phyloP scores from a whole-genome alignment of 495 filamentous ascomycete genomes.

The Elasticomyces elasticus region DNA sequence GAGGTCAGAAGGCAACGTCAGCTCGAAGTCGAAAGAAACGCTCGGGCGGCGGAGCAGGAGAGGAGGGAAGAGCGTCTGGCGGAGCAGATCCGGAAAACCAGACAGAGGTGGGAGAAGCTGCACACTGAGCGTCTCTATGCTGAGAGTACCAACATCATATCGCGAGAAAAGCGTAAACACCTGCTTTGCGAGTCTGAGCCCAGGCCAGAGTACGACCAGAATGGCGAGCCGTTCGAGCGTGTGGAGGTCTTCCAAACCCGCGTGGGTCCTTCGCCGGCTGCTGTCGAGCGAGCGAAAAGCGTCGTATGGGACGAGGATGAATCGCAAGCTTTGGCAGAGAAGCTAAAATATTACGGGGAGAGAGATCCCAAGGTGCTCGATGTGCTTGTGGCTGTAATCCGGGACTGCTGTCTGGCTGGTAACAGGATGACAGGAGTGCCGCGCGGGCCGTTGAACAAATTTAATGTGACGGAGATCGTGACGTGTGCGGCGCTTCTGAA shows the following conservation, averaged over 20 bases:
- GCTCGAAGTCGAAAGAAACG: background rate
- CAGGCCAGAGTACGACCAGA: background rate
- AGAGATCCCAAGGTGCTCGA: no score
- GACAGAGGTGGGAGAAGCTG: constrained; percentile 13
- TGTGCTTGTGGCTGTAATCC: constrained; percentile 26
- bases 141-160: constrained; percentile 1
- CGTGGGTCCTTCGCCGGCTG: constrained; percentile 11
- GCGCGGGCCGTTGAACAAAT: constrained; percentile 16
- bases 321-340: constrained; percentile 16
- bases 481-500: constrained; percentile 21
- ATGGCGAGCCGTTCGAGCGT: constrained; percentile 25
- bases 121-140: constrained; percentile 13
- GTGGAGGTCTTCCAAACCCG: constrained; percentile 23
- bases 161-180: constrained; percentile 1
- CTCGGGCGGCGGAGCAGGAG: constrained; percentile 4
- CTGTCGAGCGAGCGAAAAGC: background rate
- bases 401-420: no score
- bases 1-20: background rate
- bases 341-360: constrained; percentile 23
- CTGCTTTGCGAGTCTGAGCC: constrained; percentile 1
- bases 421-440: no score
- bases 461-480: constrained; percentile 28
- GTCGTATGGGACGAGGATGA: constrained; percentile 20
- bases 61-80: background rate
- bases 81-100: background rate